Evolutionary conservation across 495 filamentous ascomycete species (phyloP).

Genomic region (Xylona heveae): DNA sequence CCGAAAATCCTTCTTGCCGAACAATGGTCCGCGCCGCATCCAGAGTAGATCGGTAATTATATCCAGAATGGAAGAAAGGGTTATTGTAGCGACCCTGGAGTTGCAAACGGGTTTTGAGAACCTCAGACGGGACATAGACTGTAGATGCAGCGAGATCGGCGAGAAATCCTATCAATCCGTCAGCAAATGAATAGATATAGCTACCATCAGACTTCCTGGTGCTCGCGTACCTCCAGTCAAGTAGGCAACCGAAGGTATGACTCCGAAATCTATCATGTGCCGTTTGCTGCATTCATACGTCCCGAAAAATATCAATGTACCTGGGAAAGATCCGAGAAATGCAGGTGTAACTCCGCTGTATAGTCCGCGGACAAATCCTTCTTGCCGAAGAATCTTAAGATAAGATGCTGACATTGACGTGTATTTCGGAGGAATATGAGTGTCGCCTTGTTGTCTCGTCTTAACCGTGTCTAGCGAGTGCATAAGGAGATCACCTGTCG

Average conservation of each 20-base stretch:
- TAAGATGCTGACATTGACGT: constrained; percentile 75
- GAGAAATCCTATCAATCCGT: constrained; percentile 42
- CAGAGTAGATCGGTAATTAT: constrained; percentile 67
- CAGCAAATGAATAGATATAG: constrained; percentile 1
- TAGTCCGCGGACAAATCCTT: constrained; percentile 71
- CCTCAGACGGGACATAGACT: constrained; percentile 89
- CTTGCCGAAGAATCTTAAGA: constrained; percentile 76
- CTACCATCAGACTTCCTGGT: constrained; percentile 7
- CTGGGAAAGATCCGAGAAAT: constrained; percentile 78
- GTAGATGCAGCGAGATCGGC: constrained; percentile 82
- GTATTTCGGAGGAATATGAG: constrained; percentile 77
- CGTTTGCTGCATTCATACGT: constrained; percentile 92
- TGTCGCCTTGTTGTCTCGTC: constrained; percentile 95
- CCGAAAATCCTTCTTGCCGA: constrained; percentile 55
- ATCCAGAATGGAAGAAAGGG: constrained; percentile 75
- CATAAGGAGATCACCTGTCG: constrained; percentile 93
- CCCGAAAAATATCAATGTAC: constrained; percentile 88
- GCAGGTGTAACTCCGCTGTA: constrained; percentile 85
- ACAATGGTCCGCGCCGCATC: constrained; percentile 74
- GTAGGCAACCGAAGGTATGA: constrained; percentile 64
- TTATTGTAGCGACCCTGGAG: constrained; percentile 92
- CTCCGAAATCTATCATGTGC: constrained; percentile 59
- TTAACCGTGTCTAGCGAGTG: constrained; percentile 98
- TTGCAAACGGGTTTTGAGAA: constrained; percentile 86
- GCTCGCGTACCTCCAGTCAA: constrained; percentile 43